These are phyloP conservation scores for Colletotrichum caudatum DNA, from an alignment of 2,329 filamentous ascomycete genomes.

Conservation along the genomic window DNA sequence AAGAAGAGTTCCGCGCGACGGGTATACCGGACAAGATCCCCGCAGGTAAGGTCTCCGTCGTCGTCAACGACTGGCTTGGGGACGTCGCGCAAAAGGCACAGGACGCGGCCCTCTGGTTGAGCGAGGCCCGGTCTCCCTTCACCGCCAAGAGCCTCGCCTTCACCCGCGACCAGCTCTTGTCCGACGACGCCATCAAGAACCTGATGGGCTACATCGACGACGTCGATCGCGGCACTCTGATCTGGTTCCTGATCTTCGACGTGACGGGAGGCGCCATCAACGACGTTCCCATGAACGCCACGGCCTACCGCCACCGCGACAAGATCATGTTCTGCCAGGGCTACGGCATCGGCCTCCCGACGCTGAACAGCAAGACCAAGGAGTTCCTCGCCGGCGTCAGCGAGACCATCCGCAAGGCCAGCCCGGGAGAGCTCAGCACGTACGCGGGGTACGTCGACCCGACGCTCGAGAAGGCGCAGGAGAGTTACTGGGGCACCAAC, in stretches of 20 bases:
- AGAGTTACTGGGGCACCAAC: slow-evolving; percentile 68
- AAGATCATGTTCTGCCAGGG: slow-evolving; percentile 73
- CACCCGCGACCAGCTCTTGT: slow-evolving; percentile 60
- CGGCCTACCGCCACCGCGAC: slow-evolving; percentile 73
- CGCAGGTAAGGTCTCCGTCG: slow-evolving; percentile 52
- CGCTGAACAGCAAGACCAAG: slow-evolving; percentile 59
- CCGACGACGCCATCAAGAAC: slow-evolving; percentile 57
- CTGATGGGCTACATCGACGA: slow-evolving; percentile 67
- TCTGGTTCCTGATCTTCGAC: slow-evolving; percentile 74
- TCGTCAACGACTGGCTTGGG: slow-evolving; percentile 73
- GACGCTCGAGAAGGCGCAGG: slow-evolving; percentile 57
- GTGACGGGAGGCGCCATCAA: slow-evolving; percentile 70
- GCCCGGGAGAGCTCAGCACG: slow-evolving; percentile 58
- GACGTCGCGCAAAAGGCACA: slow-evolving; percentile 66
- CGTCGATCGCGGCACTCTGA: slow-evolving; percentile 61
- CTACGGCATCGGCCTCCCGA: slow-evolving; percentile 65
- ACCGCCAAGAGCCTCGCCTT: slow-evolving; percentile 70
- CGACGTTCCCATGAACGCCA: slow-evolving; percentile 66
- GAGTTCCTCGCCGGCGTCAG: slow-evolving; percentile 66
- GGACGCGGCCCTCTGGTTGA: slow-evolving; percentile 60
- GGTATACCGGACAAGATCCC: slow-evolving; percentile 64
- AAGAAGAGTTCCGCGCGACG: slow-evolving; percentile 64
- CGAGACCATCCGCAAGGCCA: slow-evolving; percentile 53
- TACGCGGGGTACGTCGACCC: slow-evolving; percentile 75
- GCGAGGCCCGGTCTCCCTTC: slow-evolving; percentile 63